Percentiles rank a stretch among this genome's conserved stretches.
Conservation (phyloP, 345 rosid genomes). For the Syzygium jambos region DNA sequence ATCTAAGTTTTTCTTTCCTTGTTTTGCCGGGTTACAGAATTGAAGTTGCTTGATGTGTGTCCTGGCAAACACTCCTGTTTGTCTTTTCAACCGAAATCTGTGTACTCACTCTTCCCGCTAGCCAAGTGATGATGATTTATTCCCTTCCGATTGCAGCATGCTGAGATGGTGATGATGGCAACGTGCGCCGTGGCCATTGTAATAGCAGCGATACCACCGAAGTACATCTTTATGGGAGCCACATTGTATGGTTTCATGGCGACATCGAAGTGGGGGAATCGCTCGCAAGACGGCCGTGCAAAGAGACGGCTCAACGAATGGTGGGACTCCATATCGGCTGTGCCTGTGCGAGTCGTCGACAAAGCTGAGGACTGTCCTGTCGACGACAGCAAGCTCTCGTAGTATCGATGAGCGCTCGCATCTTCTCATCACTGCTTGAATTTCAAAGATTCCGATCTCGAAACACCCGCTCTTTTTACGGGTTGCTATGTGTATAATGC, state of each 20-base stretch:
- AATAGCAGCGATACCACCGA: conserved; percentile 50
- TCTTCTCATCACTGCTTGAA: neutral
- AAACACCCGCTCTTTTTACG: neutral
- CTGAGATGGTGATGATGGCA: conserved; percentile 39
- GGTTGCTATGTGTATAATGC: neutral
- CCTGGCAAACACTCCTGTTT: neutral
- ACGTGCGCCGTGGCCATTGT: conserved; percentile 34
- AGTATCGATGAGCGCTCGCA: neutral
- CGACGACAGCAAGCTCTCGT: neutral
- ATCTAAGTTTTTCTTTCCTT: neutral
- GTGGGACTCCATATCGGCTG: conserved; percentile 89
- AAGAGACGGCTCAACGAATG: conserved; percentile 67
- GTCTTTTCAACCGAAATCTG: neutral
- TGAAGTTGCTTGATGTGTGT: neutral
- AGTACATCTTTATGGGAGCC: conserved; percentile 34
- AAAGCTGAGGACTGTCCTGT: neutral
- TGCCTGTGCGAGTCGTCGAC: conserved; percentile 43
- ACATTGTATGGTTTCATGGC: conserved; percentile 18
- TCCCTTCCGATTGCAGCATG: conserved; percentile 42
- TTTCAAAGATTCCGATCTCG: neutral
- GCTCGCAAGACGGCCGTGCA: conserved; percentile 33
- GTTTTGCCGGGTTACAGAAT: neutral
- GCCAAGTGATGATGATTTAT: neutral
- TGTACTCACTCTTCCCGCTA: neutral
- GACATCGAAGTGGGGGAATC: conserved; percentile 45